These are phyloP conservation scores for Ganoderma leucocontextum DNA, from an alignment of 1,284 basidiomycete species.

Conservation along the genomic window DNA sequence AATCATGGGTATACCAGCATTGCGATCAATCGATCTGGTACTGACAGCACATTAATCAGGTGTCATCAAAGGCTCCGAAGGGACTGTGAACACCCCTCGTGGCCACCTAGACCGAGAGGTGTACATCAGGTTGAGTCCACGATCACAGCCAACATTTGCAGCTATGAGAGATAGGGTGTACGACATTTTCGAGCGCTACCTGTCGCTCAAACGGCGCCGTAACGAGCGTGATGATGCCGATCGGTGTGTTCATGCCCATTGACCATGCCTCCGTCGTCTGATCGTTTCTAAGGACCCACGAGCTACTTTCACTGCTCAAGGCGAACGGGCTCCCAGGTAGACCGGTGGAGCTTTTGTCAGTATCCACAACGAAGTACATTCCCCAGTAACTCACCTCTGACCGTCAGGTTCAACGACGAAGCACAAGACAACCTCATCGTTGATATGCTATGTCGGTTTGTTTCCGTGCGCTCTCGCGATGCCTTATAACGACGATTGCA, in stretches of 20 bases:
- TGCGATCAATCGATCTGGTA: neutral
- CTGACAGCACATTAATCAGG: slow-evolving; percentile 46
- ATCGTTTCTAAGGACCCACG: neutral
- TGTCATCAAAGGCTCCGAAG: slow-evolving; percentile 72
- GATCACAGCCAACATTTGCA: slow-evolving; percentile 63
- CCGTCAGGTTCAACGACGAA: slow-evolving; percentile 74
- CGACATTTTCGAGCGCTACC: slow-evolving; percentile 61
- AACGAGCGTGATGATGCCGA: slow-evolving; percentile 68
- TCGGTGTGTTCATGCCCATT: slow-evolving; percentile 47
- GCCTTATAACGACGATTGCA: neutral
- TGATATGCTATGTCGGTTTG: slow-evolving; percentile 49
- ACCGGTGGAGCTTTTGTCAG: neutral
- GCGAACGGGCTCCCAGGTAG: neutral
- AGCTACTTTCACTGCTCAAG: neutral
- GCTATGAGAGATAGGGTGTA: slow-evolving; percentile 58
- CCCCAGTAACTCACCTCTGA: neutral
- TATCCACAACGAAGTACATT: neutral
- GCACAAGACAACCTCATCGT: slow-evolving; percentile 77
- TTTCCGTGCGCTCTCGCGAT: too few relatives aligned
- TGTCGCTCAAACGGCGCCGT: slow-evolving; percentile 51
- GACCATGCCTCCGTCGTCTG: neutral
- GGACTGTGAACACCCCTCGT: slow-evolving; percentile 44
- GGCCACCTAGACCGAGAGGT: slow-evolving; percentile 52
- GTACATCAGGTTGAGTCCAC: slow-evolving; percentile 57
- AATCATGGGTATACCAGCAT: slow-evolving; percentile 57